Evolutionary conservation across 225 moss, liverwort and hornwort species (phyloP).

Genomic region (Physcomitrium patens): DNA sequence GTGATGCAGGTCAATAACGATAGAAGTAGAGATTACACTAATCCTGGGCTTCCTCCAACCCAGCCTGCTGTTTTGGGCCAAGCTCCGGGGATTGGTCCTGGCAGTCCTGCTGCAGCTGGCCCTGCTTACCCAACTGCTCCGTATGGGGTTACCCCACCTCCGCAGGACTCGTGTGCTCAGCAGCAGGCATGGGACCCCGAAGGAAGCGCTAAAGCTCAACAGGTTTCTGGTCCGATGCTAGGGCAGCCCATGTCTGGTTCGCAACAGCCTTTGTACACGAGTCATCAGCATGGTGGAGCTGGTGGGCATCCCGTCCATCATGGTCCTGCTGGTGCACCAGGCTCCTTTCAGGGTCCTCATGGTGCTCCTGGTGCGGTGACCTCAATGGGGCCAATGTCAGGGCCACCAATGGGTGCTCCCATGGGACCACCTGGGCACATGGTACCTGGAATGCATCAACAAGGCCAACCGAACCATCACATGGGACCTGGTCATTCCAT

Average conservation of each 20-base stretch:
- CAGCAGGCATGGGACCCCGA: conserved; percentile 91
- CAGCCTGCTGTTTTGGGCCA: conserved; percentile 90
- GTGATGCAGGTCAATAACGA: conserved; percentile 92
- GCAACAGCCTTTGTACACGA: conserved; percentile 56
- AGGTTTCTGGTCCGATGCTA: conserved; percentile 57
- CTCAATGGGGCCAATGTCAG: conserved; percentile 66
- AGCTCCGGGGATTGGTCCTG: conserved; percentile 66
- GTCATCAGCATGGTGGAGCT: conserved; percentile 63
- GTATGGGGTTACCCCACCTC: conserved; percentile 77
- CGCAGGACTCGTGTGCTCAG: conserved; percentile 76
- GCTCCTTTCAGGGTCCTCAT: conserved; percentile 58
- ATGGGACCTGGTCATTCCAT: conserved; percentile 87
- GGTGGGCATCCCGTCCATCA: conserved; percentile 69
- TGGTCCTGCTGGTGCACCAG: conserved; percentile 71
- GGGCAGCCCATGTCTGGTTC: conserved; percentile 67
- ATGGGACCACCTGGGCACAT: conserved; percentile 82
- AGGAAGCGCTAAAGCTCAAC: conserved; percentile 62
- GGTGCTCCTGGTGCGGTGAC: conserved; percentile 50
- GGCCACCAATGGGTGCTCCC: conserved; percentile 39
- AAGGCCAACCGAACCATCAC: conserved; percentile 71
- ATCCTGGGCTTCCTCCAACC: conserved; percentile 84
- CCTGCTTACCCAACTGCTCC: conserved; percentile 70
- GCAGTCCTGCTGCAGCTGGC: conserved; percentile 54
- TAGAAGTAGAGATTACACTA: conserved; percentile 95
- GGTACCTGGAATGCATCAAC: conserved; percentile 71